A percentile compares a stretch with the other conserved stretches of the same genome.
Evolutionary conservation across 1,139 yeast genomes (phyloP).

Genomic region (Debaryomyces subglobosus): DNA sequence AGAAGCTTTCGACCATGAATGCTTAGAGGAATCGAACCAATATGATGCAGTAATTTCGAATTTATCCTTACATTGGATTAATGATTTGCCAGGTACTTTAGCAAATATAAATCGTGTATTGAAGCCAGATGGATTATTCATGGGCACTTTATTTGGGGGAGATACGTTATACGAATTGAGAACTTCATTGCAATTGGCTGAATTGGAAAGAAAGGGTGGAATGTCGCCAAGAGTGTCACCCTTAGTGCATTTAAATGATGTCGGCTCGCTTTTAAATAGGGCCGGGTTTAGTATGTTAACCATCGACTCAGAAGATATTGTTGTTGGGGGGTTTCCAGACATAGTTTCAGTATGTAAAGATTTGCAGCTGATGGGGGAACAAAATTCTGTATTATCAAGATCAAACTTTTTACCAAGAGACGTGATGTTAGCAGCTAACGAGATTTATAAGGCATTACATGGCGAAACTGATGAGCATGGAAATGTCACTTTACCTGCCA

Average conservation of each 20-base stretch:
- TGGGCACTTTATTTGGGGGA: constrained; percentile 85
- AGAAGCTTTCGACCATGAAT: constrained; percentile 53
- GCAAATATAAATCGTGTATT: constrained; percentile 60
- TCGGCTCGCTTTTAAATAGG: constrained; percentile 69
- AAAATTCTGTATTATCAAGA: constrained; percentile 66
- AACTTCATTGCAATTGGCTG: constrained; percentile 80
- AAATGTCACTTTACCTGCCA: constrained; percentile 53
- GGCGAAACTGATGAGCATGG: constrained; percentile 60
- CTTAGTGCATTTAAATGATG: constrained; percentile 74
- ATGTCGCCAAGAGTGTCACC: constrained; percentile 83
- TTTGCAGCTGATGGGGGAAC: constrained; percentile 83
- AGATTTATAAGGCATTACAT: constrained; percentile 71
- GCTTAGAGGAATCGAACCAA: constrained; percentile 40
- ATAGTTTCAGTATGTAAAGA: constrained; percentile 69
- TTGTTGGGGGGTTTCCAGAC: constrained; percentile 79
- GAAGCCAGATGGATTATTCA: constrained; percentile 80
- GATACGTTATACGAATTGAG: constrained; percentile 82
- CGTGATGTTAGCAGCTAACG: constrained; percentile 71
- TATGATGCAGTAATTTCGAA: constrained; percentile 79
- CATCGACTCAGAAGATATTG: constrained; percentile 81
- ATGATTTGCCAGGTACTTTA: constrained; percentile 71
- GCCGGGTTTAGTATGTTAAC: constrained; percentile 83
- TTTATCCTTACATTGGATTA: constrained; percentile 81
- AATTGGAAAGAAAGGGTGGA: constrained; percentile 77
- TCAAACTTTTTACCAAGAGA: constrained; percentile 63